Evolutionary conservation across 257 asterid species (phyloP), one percentile per base, ranked within the genome.

Genomic region (Solanum commersonii): DNA sequence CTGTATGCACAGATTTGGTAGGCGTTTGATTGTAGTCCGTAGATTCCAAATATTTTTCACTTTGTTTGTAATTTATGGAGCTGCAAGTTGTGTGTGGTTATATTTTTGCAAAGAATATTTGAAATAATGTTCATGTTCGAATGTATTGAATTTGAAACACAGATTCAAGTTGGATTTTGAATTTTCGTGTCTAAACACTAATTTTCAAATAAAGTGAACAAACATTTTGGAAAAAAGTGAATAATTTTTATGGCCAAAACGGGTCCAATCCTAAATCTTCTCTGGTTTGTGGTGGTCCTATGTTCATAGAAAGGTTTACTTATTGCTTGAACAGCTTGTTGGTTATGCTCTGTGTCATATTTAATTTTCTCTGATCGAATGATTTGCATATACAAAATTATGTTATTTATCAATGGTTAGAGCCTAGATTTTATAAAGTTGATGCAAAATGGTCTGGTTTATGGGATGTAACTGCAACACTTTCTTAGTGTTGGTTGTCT

Each of bases 111-210:
- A n/a, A 63, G 31, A 63, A 4, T n/a, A 10, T 63, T n/a, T 63
- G 31, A 63, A 63, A 63, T 5, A n/a, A n/a, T 65, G 71, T 4
- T 65, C 71, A 65, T 65, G 71, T 0, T 5, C 2, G 33, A 65
- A n/a, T 52, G 63, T 52, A 52, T 0, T 65, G 13, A 65, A 65
- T 65, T 65, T 65, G 71, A 65, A 65, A 65, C 5, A 0, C 33
- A 65, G 31, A 0, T 65, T 65, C 8, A 0, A 65, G 16, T 65
- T 65, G 31, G 71, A 65, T 65, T 65, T 10, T 25, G 18, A 65
- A 10, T n/a, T 63, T 23, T 10, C 7, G 0, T n/a, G 33, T 0
- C 31, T n/a, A 10, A 10, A 63, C 71, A 4, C 15, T 5, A n/a
- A 63, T 63, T 63, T 63, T 23, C 71, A 63, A n/a, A 10, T n/a